These are phyloP conservation scores for Zygosaccharomyces kombuchaensis DNA, from an alignment of 805 yeast genomes.

Conservation along the genomic window DNA sequence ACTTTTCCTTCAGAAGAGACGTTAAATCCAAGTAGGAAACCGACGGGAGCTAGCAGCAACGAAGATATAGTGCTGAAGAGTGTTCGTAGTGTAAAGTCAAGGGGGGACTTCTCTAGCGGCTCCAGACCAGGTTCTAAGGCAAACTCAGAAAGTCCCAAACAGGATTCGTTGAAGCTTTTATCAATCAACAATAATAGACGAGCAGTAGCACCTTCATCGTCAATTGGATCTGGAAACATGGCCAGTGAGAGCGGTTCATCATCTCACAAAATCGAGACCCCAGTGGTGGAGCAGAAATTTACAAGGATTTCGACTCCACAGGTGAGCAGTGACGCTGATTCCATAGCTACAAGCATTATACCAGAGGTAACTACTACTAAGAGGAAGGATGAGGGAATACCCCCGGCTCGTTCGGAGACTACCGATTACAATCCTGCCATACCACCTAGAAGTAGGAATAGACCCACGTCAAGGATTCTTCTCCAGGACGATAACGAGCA, in stretches of 20 bases:
- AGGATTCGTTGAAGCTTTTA: constrained; percentile 16
- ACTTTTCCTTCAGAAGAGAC: constrained; percentile 16
- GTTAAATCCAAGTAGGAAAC: constrained; percentile 3
- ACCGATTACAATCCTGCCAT: constrained; percentile 28
- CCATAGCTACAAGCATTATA: constrained; percentile 27
- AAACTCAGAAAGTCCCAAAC: constrained; percentile 7
- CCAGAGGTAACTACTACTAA: constrained; percentile 23
- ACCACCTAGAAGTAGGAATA: constrained; percentile 33
- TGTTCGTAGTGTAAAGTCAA: constrained; percentile 22
- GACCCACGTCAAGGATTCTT: constrained; percentile 30
- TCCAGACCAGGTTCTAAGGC: constrained; percentile 3
- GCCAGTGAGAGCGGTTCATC: constrained; percentile 26
- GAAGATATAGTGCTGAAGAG: constrained; percentile 19
- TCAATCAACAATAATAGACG: constrained; percentile 13
- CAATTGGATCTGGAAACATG: constrained; percentile 21
- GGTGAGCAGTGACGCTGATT: constrained; percentile 15
- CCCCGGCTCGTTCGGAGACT: constrained; percentile 24
- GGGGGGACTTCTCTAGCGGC: constrained; percentile 15
- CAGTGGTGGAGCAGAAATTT: constrained; percentile 6
- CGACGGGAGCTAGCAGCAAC: neutral
- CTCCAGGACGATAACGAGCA: constrained; percentile 25
- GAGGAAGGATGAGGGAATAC: constrained; percentile 12
- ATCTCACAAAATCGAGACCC: constrained; percentile 11
- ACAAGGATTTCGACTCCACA: constrained; percentile 1
- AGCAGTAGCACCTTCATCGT: constrained; percentile 14